phyloP scores from a whole-genome alignment of 2,329 filamentous ascomycete species.

The Hypocrella siamensis region DNA sequence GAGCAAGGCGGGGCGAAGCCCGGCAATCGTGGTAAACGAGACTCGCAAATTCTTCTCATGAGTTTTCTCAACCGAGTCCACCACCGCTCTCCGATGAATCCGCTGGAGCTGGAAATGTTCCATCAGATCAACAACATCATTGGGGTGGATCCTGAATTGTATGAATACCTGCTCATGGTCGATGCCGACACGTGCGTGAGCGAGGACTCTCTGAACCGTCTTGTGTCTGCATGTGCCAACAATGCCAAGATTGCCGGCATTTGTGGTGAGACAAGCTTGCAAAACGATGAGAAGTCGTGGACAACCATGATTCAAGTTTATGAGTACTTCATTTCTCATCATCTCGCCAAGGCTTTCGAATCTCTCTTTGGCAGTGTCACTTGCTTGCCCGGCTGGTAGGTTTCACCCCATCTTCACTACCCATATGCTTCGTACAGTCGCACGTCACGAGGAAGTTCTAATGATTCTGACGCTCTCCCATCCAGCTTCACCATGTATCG shows the following conservation, averaged over 20 bases:
- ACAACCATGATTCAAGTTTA: slow-evolving; percentile 99
- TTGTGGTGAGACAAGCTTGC: slow-evolving; percentile 88
- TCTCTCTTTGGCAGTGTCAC: slow-evolving; percentile 96
- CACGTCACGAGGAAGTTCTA: not conserved
- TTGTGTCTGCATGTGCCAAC: slow-evolving; percentile 84
- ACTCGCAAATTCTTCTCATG: slow-evolving; percentile 91
- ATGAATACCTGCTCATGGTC: slow-evolving; percentile 94
- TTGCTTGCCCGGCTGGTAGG: slow-evolving; percentile 96
- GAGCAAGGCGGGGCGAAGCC: slow-evolving; percentile 85
- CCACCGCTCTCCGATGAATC: slow-evolving; percentile 85
- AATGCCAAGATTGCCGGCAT: slow-evolving; percentile 95
- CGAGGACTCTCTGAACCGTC: slow-evolving; percentile 80
- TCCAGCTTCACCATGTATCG: slow-evolving; percentile 98
- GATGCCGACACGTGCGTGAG: slow-evolving; percentile 92
- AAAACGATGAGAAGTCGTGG: slow-evolving; percentile 91
- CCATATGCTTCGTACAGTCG: not conserved
- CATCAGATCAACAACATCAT: slow-evolving; percentile 99
- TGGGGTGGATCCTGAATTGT: slow-evolving; percentile 90
- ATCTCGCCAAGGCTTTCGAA: slow-evolving; percentile 92
- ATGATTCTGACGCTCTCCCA: slow-evolving; percentile 16
- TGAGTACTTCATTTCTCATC: slow-evolving; percentile 98
- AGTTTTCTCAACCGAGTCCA: slow-evolving; percentile 97
- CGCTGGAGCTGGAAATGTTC: slow-evolving; percentile 93
- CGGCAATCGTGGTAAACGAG: slow-evolving; percentile 95
- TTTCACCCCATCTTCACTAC: slow-evolving; percentile 16